phyloP scores from a whole-genome alignment of 2,329 filamentous ascomycete genomes.

The Hypomyces perniciosus region DNA sequence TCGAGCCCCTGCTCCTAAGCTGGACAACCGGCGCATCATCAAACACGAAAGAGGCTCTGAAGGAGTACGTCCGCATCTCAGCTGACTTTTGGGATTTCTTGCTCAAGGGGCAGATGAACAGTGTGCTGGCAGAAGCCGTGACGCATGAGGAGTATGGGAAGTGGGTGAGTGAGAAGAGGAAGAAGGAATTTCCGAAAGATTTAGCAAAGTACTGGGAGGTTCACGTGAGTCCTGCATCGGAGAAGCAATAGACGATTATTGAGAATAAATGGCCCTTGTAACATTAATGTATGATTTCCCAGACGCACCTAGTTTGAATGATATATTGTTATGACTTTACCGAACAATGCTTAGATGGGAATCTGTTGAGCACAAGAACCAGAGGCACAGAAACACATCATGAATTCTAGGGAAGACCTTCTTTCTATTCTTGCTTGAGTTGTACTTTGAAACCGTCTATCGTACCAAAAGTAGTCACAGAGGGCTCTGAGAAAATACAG shows the following conservation, averaged over 20 bases:
- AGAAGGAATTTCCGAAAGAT: conserved; percentile 25
- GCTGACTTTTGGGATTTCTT: conserved; percentile 51
- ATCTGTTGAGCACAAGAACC: no score
- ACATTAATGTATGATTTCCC: neutral
- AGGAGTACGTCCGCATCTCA: conserved; percentile 55
- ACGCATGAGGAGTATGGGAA: conserved; percentile 36
- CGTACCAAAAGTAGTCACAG: no score
- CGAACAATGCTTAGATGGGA: neutral
- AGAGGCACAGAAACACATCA: no score
- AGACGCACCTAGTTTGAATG: no score
- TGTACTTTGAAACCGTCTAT: no score
- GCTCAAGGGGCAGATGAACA: conserved; percentile 28
- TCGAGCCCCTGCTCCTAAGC: conserved; percentile 55
- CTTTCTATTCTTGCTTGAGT: no score
- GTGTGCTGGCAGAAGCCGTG: conserved; percentile 45
- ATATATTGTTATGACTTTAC: neutral
- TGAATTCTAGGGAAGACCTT: no score
- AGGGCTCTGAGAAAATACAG: no score
- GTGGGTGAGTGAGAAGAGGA: conserved; percentile 33
- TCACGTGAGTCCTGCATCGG: conserved; percentile 30
- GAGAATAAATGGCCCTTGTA: neutral
- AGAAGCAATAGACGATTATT: neutral
- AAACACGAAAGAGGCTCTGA: conserved; percentile 49
- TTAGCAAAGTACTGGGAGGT: conserved; percentile 37
- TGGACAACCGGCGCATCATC: conserved; percentile 57